Evolutionary conservation across 306 rosid genomes (phyloP), one percentile per base, ranked within the genome.

Genomic region (Hippophae gyantsensis): DNA sequence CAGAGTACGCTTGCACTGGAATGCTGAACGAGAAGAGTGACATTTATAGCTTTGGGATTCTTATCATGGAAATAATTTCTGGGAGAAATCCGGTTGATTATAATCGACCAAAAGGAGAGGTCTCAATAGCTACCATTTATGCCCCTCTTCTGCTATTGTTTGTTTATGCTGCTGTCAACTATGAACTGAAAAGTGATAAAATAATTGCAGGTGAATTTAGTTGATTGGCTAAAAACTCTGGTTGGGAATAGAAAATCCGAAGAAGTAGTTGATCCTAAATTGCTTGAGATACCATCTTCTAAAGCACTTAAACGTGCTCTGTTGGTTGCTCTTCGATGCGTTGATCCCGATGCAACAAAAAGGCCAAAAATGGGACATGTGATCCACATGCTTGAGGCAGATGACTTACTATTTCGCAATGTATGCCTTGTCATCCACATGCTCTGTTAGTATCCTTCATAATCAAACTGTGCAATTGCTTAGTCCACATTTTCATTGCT

Each of bases 1-100:
- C 99, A 7, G 99, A 93, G 69, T 93, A 93, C 50, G 97, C 99
- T 14, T 88, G 99, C 87, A 93, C 97, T 0, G 99, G 99, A 73
- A 86, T 93, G 97, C 76, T 93, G 72, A 93, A 83, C 5, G 99
- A 93, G 81, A 93, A 89, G 84, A 93, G 97, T 42, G 99, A 93
- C 58, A 74, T 93, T 43, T 88, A 84, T 79, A 93, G 99, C 77
- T 93, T 93, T 11, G 99, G 97, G 66, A 82, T 93, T 75, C 89
- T 93, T 23, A 78, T 93, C 75, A 88, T 93, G 99, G 99, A 93
- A 76, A 38, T 88, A 47, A 84, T 93, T 69, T 78, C 95, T 0
- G 99, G 97, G 49, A 84, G 97, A 76, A 82, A 57, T 80, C 97
- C 99, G 8, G 97, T 88, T 70, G 99, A 93, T 82, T 84, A 93